Conservation (phyloP, 805 yeast species). For the Candida maris region DNA sequence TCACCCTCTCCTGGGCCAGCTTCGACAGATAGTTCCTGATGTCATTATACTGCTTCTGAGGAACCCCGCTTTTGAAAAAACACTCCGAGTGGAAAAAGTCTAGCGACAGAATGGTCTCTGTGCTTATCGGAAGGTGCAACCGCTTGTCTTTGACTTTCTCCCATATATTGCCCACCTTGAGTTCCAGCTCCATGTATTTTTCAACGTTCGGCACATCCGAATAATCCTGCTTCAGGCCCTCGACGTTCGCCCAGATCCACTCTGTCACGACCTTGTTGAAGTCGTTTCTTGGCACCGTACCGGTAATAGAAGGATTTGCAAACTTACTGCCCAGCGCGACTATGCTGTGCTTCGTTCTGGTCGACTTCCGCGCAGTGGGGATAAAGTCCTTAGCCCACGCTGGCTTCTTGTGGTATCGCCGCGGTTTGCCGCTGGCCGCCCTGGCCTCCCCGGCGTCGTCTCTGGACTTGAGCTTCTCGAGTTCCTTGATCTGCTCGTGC, state of each 20-base stretch:
- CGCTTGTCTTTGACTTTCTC: constrained; percentile 61
- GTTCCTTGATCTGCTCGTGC: constrained; percentile 24
- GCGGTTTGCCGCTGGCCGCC: constrained; percentile 45
- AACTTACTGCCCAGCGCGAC: constrained; percentile 18
- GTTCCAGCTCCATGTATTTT: constrained; percentile 65
- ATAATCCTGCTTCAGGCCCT: constrained; percentile 54
- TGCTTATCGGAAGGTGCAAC: constrained; percentile 59
- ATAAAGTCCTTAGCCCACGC: constrained; percentile 81
- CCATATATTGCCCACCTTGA: constrained; percentile 69
- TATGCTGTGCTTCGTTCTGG: constrained; percentile 1
- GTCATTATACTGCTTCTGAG: constrained; percentile 57
- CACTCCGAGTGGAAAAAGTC: constrained; percentile 53
- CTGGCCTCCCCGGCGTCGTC: constrained; percentile 24
- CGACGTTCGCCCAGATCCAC: constrained; percentile 83
- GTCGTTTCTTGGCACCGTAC: constrained; percentile 75
- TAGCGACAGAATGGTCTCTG: constrained; percentile 55
- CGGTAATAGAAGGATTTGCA: constrained; percentile 53
- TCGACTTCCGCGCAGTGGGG: constrained; percentile 31
- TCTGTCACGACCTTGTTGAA: constrained; percentile 76
- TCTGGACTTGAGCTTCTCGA: constrained; percentile 27
- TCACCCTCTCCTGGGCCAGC: constrained; percentile 36
- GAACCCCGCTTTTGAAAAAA: constrained; percentile 62
- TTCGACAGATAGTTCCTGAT: constrained; percentile 52
- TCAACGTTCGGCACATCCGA: constrained; percentile 34
- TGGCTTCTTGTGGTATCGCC: constrained; percentile 62